Conservation (phyloP, 2,329 filamentous ascomycete genomes). For the Epichloe typhina region DNA sequence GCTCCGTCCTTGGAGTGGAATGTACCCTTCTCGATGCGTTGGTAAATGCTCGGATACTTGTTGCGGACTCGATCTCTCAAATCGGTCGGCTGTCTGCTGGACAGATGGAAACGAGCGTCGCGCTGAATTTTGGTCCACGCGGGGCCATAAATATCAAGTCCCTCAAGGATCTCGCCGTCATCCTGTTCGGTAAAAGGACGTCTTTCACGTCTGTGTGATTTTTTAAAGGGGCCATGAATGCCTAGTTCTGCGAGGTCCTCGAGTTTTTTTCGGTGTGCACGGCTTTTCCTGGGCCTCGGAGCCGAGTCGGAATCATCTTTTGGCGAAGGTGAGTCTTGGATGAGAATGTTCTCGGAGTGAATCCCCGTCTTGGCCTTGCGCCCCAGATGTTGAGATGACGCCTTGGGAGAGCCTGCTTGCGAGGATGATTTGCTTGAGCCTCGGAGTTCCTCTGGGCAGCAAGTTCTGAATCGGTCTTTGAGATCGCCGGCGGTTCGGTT, state of each 20-base stretch:
- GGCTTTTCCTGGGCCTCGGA: slow-evolving; percentile 34
- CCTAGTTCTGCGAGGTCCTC: slow-evolving; percentile 44
- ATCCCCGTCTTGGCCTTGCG: slow-evolving; percentile 33
- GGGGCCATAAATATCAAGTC: slow-evolving; percentile 45
- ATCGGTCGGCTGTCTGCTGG: slow-evolving; percentile 47
- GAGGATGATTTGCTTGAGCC: slow-evolving; percentile 21
- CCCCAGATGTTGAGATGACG: slow-evolving; percentile 15
- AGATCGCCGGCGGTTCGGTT: slow-evolving; percentile 47
- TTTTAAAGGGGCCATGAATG: slow-evolving; percentile 47
- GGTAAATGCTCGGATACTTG: slow-evolving; percentile 47
- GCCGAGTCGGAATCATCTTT: slow-evolving; percentile 23
- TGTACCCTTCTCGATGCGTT: slow-evolving; percentile 40
- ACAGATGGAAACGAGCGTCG: slow-evolving; percentile 44
- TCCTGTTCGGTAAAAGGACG: slow-evolving; percentile 50
- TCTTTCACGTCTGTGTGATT: slow-evolving; percentile 45
- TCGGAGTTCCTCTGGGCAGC: slow-evolving; percentile 48
- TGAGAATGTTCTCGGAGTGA: slow-evolving; percentile 43
- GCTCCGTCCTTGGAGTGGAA: slow-evolving; percentile 31
- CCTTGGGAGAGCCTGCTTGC: slow-evolving; percentile 12
- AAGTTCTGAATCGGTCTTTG: slow-evolving; percentile 54
- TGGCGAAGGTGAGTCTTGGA: slow-evolving; percentile 22
- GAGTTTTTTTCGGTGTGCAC: slow-evolving; percentile 43
- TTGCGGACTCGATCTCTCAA: slow-evolving; percentile 50
- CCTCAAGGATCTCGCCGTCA: slow-evolving; percentile 47
- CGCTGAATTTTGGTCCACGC: slow-evolving; percentile 54